A percentile compares a stretch with the other conserved stretches of the same genome.
Evolutionary conservation across 2,329 filamentous ascomycete species (phyloP).

Genomic region (Clonostachys chloroleuca): DNA sequence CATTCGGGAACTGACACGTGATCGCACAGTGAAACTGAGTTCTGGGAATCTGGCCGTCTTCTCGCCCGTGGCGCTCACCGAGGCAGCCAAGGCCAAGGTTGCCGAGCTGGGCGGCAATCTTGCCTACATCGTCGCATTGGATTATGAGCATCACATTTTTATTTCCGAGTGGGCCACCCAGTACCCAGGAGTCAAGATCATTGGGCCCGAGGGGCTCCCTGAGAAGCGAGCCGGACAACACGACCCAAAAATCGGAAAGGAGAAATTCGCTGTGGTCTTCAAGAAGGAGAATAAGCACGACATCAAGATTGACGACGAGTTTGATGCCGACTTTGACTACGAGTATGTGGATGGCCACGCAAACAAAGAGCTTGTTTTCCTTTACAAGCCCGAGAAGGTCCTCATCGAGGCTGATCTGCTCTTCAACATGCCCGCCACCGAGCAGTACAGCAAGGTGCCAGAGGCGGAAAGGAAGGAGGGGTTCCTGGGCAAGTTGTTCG

Average conservation of each 20-base stretch:
- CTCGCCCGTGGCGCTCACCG: conserved; percentile 83
- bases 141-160: conserved; percentile 95
- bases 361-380: conserved; percentile 86
- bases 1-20: neutral
- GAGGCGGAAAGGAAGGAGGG: conserved; percentile 21
- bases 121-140: conserved; percentile 80
- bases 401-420: conserved; percentile 87
- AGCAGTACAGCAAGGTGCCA: conserved; percentile 78
- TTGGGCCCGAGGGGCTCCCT: conserved; percentile 77
- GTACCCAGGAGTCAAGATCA: conserved; percentile 73
- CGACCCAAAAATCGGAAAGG: conserved; percentile 38
- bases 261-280: conserved; percentile 65
- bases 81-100: conserved; percentile 62
- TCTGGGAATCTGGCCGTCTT: conserved; percentile 81
- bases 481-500: conserved; percentile 36
- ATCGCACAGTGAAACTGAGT: conserved; percentile 64
- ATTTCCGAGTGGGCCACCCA: conserved; percentile 77
- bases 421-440: conserved; percentile 84
- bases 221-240: conserved; percentile 68
- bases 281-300: conserved; percentile 47
- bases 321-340: conserved; percentile 80
- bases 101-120: conserved; percentile 64
- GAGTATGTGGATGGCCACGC: conserved; percentile 77
- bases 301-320: conserved; percentile 64
- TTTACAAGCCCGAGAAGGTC: conserved; percentile 73